Evolutionary conservation across 2,329 filamentous ascomycete species (phyloP), one percentile per base, ranked within the genome.

Genomic region (Cladosporium sp.): DNA sequence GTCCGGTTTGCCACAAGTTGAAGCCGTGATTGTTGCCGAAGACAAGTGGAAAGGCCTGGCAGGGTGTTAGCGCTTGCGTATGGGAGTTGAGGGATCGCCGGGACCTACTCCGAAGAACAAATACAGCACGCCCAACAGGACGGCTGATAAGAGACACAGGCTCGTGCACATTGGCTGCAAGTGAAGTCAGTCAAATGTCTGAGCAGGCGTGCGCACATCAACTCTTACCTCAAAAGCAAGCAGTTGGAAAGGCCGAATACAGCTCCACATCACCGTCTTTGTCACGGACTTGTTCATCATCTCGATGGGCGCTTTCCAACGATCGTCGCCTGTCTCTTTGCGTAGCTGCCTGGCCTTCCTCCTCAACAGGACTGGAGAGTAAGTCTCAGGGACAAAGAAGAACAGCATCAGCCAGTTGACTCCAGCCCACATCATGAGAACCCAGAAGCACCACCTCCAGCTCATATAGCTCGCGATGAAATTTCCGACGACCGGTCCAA

Each of bases 51-150:
- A 97, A 96, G 0, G 93, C 92, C 73, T 75, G 64, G 18, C 24
- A 41, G 30, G 12, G 24, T 49, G n/a, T 63, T 59, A 68, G 60
- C 30, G 26, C n/a, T 47, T n/a, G 15, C 7, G 26, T n/a, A 11
- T 24, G 57, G 14, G 15, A 41, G 5, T 28, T 18, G 8, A n/a
- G 2, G 2, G 7, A 11, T 49, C 26, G 60, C 24, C 12, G 21
- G 15, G 21, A 68, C 67, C 60, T 65, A 72, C 73, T 24, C 92
- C 92, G 76, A 96, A 96, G 81, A 96, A 96, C 47, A 97, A 86
- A 75, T 97, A 97, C 2, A 97, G 80, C 54, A 96, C 90, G 5
- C 93, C 93, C 8, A 97, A 83, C n/a, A 97, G 81, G 64, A 97
- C 87, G 47, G 92, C 92, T 0, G 91, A 92, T 72, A 93, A 91